phyloP scores from a whole-genome alignment of 306 rosid genomes.

The Vigna radiata region DNA sequence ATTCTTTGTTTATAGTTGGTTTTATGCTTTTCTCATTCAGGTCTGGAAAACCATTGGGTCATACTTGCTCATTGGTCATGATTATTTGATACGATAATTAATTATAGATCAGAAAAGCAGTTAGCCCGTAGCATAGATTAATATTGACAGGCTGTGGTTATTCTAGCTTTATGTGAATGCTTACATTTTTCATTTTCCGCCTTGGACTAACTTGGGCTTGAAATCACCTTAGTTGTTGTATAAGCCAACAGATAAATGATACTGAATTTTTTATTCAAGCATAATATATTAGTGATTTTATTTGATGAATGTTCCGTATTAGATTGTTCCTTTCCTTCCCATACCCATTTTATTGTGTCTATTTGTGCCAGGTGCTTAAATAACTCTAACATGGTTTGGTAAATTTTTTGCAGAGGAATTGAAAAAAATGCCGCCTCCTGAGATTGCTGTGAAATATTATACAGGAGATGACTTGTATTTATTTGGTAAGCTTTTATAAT shows the following conservation, averaged over 20 bases:
- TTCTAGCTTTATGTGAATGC: constrained; percentile 29
- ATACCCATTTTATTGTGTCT: constrained; percentile 22
- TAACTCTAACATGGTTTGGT: constrained; percentile 46
- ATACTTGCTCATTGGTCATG: constrained; percentile 28
- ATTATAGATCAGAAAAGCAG: not conserved
- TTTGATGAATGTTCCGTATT: constrained; percentile 19
- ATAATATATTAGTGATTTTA: constrained; percentile 15
- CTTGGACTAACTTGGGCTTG: constrained; percentile 16
- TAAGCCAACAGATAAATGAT: constrained; percentile 21
- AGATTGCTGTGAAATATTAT: constrained; percentile 94
- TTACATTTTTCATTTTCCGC: not conserved
- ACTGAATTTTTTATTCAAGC: constrained; percentile 15
- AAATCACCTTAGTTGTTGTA: constrained; percentile 6
- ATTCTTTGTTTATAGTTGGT: not conserved
- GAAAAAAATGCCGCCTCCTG: constrained; percentile 84
- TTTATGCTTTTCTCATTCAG: constrained; percentile 13
- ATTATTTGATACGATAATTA: constrained; percentile 29
- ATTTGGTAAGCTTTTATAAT: constrained; percentile 66
- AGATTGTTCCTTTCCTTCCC: constrained; percentile 19
- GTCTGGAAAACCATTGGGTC: constrained; percentile 26
- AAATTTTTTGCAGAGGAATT: constrained; percentile 62
- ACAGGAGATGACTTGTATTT: constrained; percentile 86
- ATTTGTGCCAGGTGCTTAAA: constrained; percentile 5
- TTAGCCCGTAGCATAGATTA: constrained; percentile 29
- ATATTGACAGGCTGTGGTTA: constrained; percentile 24